Conservation (phyloP, 2,329 filamentous ascomycete genomes). For the Xylariaceae sp. region DNA sequence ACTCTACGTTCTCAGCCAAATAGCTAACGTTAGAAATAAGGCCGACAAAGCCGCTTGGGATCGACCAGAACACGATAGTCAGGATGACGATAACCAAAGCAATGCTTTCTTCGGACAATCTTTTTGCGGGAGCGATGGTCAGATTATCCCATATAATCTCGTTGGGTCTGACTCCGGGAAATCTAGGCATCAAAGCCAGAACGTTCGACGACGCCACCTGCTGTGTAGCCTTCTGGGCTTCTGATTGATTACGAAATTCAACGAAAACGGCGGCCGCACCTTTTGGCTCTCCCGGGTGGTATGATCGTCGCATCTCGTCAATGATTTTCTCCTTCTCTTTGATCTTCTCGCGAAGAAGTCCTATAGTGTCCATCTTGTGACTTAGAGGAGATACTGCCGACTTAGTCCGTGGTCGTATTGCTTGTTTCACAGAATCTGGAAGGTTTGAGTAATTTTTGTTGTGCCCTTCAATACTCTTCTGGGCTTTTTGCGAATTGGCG, state of each 20-base stretch:
- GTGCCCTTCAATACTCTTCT: conserved; percentile 15
- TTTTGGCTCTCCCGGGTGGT: conserved; percentile 20
- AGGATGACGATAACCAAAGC: conserved; percentile 63
- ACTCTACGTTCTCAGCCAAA: conserved; percentile 60
- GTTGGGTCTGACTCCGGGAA: conserved; percentile 63
- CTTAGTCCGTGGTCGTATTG: conserved; percentile 48
- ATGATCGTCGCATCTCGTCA: conserved; percentile 36
- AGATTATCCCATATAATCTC: conserved; percentile 89
- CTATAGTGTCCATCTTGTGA: conserved; percentile 83
- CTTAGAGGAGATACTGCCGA: conserved; percentile 60
- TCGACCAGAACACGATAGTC: conserved; percentile 81
- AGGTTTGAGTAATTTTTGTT: conserved; percentile 18
- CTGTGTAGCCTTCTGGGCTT: conserved; percentile 83
- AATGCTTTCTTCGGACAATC: conserved; percentile 43
- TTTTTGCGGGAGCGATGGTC: conserved; percentile 36
- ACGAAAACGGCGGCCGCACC: conserved; percentile 76
- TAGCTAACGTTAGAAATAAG: conserved; percentile 78
- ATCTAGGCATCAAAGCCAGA: conserved; percentile 24
- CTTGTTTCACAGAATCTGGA: conserved; percentile 22
- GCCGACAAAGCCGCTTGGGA: conserved; percentile 74
- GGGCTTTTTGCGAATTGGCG: conserved; percentile 59
- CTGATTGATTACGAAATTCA: conserved; percentile 77
- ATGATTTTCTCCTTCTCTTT: conserved; percentile 35
- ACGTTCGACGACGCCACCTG: conserved; percentile 24
- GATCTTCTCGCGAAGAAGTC: conserved; percentile 71